Percentiles rank a stretch among this genome's conserved stretches.
These are phyloP conservation scores for Cryphonectria japonica DNA, from an alignment of 2,329 filamentous ascomycete genomes.

Conservation along the genomic window DNA sequence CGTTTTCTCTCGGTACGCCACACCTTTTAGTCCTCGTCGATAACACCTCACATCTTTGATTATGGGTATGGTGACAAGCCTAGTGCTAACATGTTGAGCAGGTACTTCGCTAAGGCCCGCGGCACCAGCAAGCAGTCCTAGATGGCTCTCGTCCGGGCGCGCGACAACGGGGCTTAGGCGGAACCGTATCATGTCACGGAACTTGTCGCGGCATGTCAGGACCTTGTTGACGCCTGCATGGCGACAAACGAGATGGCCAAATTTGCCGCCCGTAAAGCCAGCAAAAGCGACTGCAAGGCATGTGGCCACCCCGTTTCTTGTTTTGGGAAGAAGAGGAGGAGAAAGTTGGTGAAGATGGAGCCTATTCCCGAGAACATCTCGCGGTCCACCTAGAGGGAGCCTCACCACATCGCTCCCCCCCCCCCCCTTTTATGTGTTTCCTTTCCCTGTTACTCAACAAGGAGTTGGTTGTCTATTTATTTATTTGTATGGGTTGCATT, in stretches of 20 bases:
- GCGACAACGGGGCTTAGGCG: not conserved
- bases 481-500: not conserved
- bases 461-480: slow-evolving; percentile 3
- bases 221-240: not conserved
- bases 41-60: too few species aligned
- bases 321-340: not conserved
- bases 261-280: not conserved
- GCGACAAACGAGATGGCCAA: not conserved
- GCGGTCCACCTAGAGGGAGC: not conserved
- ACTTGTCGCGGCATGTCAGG: not conserved
- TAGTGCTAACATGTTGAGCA: slow-evolving; percentile 29
- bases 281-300: not conserved
- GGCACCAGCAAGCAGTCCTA: slow-evolving; percentile 33
- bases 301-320: not conserved
- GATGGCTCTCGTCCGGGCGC: not conserved
- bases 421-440: not conserved
- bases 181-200: not conserved
- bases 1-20: slow-evolving; percentile 51
- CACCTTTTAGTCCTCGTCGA: too few species aligned
- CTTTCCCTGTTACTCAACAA: not conserved
- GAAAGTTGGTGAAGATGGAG: not conserved
- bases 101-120: slow-evolving; percentile 43
- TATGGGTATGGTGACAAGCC: not conserved
- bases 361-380: not conserved
- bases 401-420: not conserved